Evolutionary conservation across 1,139 yeast genomes (phyloP), one percentile per base, ranked within the genome.

Genomic region (Taphrina wiesneri): DNA sequence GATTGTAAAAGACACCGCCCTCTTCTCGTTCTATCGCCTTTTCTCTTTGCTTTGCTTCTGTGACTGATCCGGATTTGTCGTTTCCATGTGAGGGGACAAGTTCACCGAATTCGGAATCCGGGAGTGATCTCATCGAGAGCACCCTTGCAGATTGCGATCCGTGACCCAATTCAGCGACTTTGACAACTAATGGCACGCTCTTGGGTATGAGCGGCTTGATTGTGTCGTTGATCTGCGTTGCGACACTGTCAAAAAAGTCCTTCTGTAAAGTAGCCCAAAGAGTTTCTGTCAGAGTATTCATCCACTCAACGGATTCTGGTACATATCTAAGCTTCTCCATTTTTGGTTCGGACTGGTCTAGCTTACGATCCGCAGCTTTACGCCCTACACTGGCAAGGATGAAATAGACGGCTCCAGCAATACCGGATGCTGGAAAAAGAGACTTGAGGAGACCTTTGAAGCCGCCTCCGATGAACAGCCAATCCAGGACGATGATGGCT

Each of bases 231-330:
- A 62, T 45, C 56, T 36, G 57, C 13, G 60, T 46, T 13, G 65
- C 54, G 13, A 62, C 34, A 19, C 41, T 47, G 23, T 45, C 52
- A 46, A 62, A 62, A 30, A 62, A 62, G 23, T 62, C 61, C 25
- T 62, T 34, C 32, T 62, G 61, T 19, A 62, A 32, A 26, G 56
- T 53, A 2, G 36, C 45, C 65, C 65, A 62, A 19, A 62, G 46
- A n/a, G 65, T 62, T 17, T 62, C 54, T 15, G 51, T 46, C 54
- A 62, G 39, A 4, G 61, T 30, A 34, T 62, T 62, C 65, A 62
- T 53, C 65, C 65, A 62, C 39, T 62, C 65, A 7, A 62, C 65
- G 11, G 59, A 51, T 46, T 62, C 65, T 6, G 65, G 65, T 9
- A 62, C 61, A 25, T 53, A 62, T 21, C 45, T 53, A 19, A 62